Base-by-base conservation (phyloP, 2,329 filamentous ascomycete species). In the Aspergillus tanneri region DNA sequence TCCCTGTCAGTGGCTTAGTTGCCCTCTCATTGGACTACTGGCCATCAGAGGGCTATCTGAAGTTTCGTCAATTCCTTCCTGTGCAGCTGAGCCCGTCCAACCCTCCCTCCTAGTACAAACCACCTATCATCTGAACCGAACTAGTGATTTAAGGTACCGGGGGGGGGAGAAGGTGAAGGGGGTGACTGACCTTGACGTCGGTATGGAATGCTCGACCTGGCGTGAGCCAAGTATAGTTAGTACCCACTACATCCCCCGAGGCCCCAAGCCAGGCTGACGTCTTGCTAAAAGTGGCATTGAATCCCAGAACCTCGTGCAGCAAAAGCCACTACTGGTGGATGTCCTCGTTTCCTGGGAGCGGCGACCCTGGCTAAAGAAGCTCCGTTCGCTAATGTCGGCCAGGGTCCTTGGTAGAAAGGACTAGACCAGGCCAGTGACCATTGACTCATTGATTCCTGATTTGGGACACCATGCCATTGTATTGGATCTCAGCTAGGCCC, bases 261-360 rank as follows among this genome's bases (percentile, higher is more conserved):
- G 37, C 38, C 28, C 47, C 44, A 48, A 50, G 37, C 44, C 44
- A 38, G 38, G 50, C 53, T 51, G 53, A 53, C 47, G 47, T 55
- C 47, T 42, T 34, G 16, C 10, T 16, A 6, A 6, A 6, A 35
- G 24, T 28, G 23, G 43, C 24, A 14, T 25, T 23, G 35, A 42
- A 36, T 43, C 53, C 47, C 39, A 45, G 41, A 43, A 39, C 50
- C 28, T 28, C 24, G 40, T 48, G 46, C 50, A 57, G 30, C 40
- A 25, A 52, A 42, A 44, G 42, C 41, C 41, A 44, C 41, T 41
- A 23, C 30, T 16, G 24, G 30, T n/a, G 28, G 42, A 35, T 42
- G 14, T 18, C 30, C 30, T 34, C 14, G 21, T 46, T 32, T 24
- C 22, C 23, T 23, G 11, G 22, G 25, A 18, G 38, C 23, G 41